Evolutionary conservation across 192 early-diverging fungal genomes (phyloP), one percentile per base, ranked within the genome.

Genomic region (Coemansia sp.): DNA sequence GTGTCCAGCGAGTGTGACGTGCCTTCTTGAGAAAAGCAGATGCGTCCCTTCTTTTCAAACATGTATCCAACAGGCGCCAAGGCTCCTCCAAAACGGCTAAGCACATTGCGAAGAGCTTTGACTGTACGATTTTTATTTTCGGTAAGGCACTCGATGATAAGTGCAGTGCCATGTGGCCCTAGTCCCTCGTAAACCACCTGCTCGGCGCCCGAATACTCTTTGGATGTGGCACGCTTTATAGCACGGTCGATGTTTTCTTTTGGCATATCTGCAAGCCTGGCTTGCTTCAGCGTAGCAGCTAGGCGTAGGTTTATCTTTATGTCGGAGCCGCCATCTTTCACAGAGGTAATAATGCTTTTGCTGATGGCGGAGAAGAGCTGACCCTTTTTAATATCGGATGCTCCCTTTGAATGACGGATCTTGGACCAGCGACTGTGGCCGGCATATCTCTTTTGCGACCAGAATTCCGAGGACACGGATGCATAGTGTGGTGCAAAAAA

Each of bases 191-290:
- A 94, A 7, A 84, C 73, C 23, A 84, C 74, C 29, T 66, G 57
- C 29, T 87, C 79, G 0, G 86, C 33, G 6, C 63, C 64, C 12
- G 84, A 86, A 29, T 80, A 74, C 30, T 84, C 81, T 63, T 82
- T 79, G 55, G 75, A 66, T 45, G 71, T 55, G 25, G 81, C 59
- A 62, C 85, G 87, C 60, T 87, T 90, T 16, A 94, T 72, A 12
- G 92, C 88, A 33, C 70, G 81, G 57, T 92, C 90, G 29, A 92
- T 68, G 60, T 74, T 92, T 56, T 86, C 85, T 62, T 89, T 92
- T 7, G 92, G 87, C 86, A 94, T 80, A 59, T 86, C 87, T 8
- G 68, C 69, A 34, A 72, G 65, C 37, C 77, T 78, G 10, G 89
- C 89, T 39, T 83, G 71, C 42, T 80, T 75, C 6, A 93, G 60